Evolutionary conservation across 2,329 filamentous ascomycete genomes (phyloP), one percentile per base, ranked within the genome.

Genomic region (Diaporthe australafricana): DNA sequence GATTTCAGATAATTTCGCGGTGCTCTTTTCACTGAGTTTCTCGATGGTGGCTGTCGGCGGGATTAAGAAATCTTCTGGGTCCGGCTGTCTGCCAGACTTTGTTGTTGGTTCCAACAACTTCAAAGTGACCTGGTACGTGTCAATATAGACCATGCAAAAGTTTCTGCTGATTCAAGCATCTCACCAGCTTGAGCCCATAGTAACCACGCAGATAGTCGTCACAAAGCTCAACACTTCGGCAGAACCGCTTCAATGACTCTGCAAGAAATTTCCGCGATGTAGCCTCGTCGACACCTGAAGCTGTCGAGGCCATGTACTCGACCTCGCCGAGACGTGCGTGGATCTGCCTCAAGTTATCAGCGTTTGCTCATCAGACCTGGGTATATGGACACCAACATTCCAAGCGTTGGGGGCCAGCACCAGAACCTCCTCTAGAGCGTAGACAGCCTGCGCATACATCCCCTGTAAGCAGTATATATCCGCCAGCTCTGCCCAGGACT

Each of bases 151-250:
- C 67, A 25, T 14, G 27, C 25, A 16, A 47, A 12, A 57, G 42
- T 12, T 35, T 4, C 14, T 38, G 16, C 17, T 5, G 20, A 32
- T 12, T 32, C 25, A 35, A 47, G 38, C 25, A 16, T 78, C 88
- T 78, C 82, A 95, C 92, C 81, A 95, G 81, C 80, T 96, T 96
- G 72, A 99, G 84, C 8, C 96, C 96, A 81, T 98, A 98, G 81
- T 95, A 97, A 1, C 95, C 96, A 73, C 96, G 91, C 74, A 98
- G 83, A 80, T 98, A 98, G 79, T 95, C 91, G 77, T 98, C 94
- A 79, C 96, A 98, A 67, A 99, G 88, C 83, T 99, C 96, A 75
- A 98, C 90, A 78, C 95, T 96, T 77, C 96, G 90, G 80, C 93
- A 94, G 82, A 97, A 98, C 75, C 95, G 90, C 79, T 94, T 93